phyloP scores from a whole-genome alignment of 2,329 filamentous ascomycete species.

The Cytospora piceicola region DNA sequence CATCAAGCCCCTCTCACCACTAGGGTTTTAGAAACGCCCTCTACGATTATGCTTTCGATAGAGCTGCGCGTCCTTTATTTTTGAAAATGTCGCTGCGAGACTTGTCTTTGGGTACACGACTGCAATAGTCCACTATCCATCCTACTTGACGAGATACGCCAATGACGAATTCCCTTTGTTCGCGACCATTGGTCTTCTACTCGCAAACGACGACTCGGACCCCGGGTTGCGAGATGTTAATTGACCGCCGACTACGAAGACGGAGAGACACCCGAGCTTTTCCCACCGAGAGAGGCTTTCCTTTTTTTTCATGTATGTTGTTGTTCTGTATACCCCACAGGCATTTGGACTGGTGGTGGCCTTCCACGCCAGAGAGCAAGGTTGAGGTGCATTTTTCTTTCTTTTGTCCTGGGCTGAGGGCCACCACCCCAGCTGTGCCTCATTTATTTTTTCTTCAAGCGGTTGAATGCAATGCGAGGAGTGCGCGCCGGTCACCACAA shows the following conservation, averaged over 20 bases:
- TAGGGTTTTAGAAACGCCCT: constrained; percentile 53
- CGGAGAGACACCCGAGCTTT: constrained; percentile 18
- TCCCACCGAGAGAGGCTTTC: constrained; percentile 11
- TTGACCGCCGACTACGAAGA: constrained; percentile 2
- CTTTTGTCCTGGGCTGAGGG: constrained; percentile 7
- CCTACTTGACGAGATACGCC: constrained; percentile 34
- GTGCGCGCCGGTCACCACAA: constrained; percentile 11
- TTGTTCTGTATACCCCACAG: constrained; percentile 31
- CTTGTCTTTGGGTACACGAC: constrained; percentile 27
- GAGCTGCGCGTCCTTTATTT: constrained; percentile 15
- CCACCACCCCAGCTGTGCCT: constrained; percentile 15
- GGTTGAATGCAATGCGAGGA: constrained; percentile 21
- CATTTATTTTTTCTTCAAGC: constrained; percentile 24
- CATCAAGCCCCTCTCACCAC: constrained; percentile 67
- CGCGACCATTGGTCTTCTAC: constrained; percentile 2
- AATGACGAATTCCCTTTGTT: constrained; percentile 35
- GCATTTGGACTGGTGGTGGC: constrained; percentile 29
- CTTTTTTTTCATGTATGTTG: constrained; percentile 25
- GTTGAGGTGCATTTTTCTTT: constrained; percentile 26
- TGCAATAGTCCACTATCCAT: constrained; percentile 21
- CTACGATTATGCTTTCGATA: constrained; percentile 33
- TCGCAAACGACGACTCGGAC: constrained; percentile 1
- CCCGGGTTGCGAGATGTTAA: constrained; percentile 4
- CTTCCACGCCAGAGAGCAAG: constrained; percentile 24
- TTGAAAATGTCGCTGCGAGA: constrained; percentile 26